Conservation (phyloP, 1,139 yeast genomes). For the Sugiyamaella grinbergsii region DNA sequence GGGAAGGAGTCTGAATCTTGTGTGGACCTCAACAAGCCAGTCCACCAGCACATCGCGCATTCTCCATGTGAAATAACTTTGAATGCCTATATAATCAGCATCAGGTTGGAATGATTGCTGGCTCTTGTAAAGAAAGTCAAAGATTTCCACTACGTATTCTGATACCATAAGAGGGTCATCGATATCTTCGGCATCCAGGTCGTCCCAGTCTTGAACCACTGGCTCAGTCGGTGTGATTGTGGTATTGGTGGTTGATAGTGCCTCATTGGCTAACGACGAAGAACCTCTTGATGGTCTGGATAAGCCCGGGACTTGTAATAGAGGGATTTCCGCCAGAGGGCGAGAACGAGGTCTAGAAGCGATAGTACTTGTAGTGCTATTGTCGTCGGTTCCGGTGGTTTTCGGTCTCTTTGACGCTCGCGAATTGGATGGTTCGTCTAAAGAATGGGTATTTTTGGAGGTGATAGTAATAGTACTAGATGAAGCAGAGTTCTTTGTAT, state of each 20-base stretch:
- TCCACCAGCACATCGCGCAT: conserved; percentile 90
- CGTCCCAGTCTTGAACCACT: conserved; percentile 69
- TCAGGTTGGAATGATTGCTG: conserved; percentile 80
- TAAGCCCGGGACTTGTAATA: conserved; percentile 1
- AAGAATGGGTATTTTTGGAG: conserved; percentile 9
- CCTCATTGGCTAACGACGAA: neutral
- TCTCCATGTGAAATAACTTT: conserved; percentile 58
- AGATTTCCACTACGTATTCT: conserved; percentile 88
- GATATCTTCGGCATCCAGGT: conserved; percentile 84
- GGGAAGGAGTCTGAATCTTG: conserved; percentile 81
- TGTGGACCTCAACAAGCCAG: conserved; percentile 93
- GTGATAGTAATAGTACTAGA: neutral
- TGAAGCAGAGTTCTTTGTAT: neutral
- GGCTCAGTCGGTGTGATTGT: neutral
- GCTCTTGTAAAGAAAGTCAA: conserved; percentile 71
- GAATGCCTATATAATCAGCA: conserved; percentile 70
- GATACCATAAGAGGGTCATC: conserved; percentile 95
- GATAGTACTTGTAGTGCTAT: neutral
- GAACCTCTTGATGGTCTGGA: conserved; percentile 1
- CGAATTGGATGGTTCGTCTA: conserved; percentile 10
- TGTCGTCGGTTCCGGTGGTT: neutral
- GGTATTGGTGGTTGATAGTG: conserved; percentile 1
- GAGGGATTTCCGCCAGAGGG: conserved; percentile 11
- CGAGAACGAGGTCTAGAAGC: conserved; percentile 7
- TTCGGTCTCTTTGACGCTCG: conserved; percentile 18